Evolutionary conservation across 768 basidiomycete genomes (phyloP).

Genomic region (Guyanaporus albipodus): DNA sequence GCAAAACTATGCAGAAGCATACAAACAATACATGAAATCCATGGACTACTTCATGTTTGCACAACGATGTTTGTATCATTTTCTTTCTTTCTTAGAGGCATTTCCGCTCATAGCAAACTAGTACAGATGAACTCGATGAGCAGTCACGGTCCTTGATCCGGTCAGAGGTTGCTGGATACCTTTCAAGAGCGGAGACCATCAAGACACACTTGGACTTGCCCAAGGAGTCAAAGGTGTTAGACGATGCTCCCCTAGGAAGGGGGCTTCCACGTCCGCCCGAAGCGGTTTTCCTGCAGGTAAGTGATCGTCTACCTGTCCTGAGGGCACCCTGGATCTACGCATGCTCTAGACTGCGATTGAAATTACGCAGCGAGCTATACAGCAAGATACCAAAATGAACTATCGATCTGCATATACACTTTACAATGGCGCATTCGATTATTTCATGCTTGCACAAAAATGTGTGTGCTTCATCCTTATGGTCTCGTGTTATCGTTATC

Average conservation of each 20-base stretch:
- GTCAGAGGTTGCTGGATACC: constrained; percentile 83
- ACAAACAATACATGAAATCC: constrained; percentile 87
- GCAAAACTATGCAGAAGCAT: constrained; percentile 90
- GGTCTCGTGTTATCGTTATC: too few relatives aligned
- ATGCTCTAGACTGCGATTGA: constrained; percentile 65
- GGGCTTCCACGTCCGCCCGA: constrained; percentile 14
- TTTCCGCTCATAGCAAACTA: constrained; percentile 4
- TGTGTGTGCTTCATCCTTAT: too few relatives aligned
- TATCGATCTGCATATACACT: constrained; percentile 89
- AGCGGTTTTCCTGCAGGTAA: constrained; percentile 15
- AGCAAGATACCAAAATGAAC: constrained; percentile 85
- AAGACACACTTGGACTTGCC: constrained; percentile 62
- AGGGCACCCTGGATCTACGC: background rate
- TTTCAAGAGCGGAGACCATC: constrained; percentile 83
- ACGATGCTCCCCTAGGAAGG: background rate
- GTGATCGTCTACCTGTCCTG: background rate
- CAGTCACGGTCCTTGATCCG: constrained; percentile 81
- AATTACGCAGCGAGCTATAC: constrained; percentile 84
- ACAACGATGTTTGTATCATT: constrained; percentile 63
- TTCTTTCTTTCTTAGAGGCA: background rate
- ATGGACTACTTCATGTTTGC: constrained; percentile 98
- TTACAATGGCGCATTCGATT: constrained; percentile 91
- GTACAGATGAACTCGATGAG: constrained; percentile 76
- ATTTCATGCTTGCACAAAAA: constrained; percentile 94
- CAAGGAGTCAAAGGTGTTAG: background rate